phyloP scores from a whole-genome alignment of 179 eudicot species.

The Corrigiola litoralis region DNA sequence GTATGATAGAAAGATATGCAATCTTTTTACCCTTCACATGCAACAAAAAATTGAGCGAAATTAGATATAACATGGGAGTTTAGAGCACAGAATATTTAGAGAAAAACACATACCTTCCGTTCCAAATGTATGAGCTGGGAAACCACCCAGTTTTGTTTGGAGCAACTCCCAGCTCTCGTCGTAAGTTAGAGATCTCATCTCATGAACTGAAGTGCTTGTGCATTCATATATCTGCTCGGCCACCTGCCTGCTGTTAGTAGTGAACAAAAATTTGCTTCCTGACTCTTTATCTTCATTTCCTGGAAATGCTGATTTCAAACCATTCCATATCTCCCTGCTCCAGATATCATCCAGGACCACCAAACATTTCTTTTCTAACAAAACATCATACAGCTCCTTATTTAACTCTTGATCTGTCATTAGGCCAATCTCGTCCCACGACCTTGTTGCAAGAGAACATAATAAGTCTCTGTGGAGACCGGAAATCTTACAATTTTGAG shows the following conservation, averaged over 20 bases:
- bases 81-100: background rate
- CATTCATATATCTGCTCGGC: conserved; percentile 14
- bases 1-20: too few species aligned
- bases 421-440: conserved; percentile 15
- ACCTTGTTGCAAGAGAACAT: conserved; percentile 13
- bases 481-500: conserved; percentile 1
- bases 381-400: conserved; percentile 20
- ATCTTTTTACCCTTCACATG: too few species aligned
- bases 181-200: conserved; percentile 17
- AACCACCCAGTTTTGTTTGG: conserved; percentile 16
- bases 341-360: conserved; percentile 31
- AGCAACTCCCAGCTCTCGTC: conserved; percentile 35
- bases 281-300: conserved; percentile 21
- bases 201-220: conserved; percentile 1
- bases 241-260: conserved; percentile 10
- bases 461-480: conserved; percentile 16
- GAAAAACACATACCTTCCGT: conserved; percentile 7
- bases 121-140: conserved; percentile 15
- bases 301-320: conserved; percentile 20
- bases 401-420: conserved; percentile 19
- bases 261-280: conserved; percentile 27
- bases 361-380: conserved; percentile 29
- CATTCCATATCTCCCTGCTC: conserved; percentile 24
- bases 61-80: too few species aligned
- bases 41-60: too few species aligned